A percentile compares a stretch with the other conserved stretches of the same genome.
These are phyloP conservation scores for Panicum hallii DNA, from an alignment of 202 grass and related monocot genomes.

Conservation along the genomic window DNA sequence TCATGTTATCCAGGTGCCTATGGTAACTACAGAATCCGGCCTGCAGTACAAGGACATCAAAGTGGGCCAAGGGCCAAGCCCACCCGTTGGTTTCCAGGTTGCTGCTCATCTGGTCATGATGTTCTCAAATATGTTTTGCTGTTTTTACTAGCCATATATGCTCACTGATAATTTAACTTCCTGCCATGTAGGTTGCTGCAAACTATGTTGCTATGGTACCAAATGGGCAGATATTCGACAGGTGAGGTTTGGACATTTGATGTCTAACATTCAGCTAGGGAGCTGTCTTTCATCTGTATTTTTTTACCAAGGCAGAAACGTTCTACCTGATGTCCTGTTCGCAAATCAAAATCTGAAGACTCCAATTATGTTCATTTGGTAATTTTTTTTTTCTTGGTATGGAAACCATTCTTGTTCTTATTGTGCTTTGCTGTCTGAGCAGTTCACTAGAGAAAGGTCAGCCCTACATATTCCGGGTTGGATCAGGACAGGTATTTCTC, in stretches of 20 bases:
- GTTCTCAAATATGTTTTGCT: not conserved
- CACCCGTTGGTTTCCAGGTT: constrained; percentile 95
- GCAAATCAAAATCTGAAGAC: not conserved
- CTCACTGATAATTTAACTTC: not conserved
- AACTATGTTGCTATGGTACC: constrained; percentile 94
- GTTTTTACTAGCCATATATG: not conserved
- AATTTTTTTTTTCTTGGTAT: no score
- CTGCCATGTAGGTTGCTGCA: constrained; percentile 80
- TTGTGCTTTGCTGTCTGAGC: not conserved
- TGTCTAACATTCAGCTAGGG: not conserved
- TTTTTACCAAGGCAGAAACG: not conserved
- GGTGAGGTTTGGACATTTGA: constrained; percentile 41
- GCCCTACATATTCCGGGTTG: constrained; percentile 95
- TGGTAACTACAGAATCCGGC: constrained; percentile 90
- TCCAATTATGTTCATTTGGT: not conserved
- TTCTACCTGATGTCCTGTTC: not conserved
- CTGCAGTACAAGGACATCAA: constrained; percentile 95
- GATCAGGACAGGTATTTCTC: constrained; percentile 73
- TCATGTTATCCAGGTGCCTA: constrained; percentile 56
- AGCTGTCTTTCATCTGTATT: not conserved
- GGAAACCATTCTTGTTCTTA: not conserved
- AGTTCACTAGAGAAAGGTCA: constrained; percentile 88
- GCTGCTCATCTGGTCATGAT: not conserved
- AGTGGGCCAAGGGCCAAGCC: constrained; percentile 79
- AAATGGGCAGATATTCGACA: constrained; percentile 88